phyloP scores from a whole-genome alignment of 1,284 basidiomycete species.

The Moesziomyces globuligerus region DNA sequence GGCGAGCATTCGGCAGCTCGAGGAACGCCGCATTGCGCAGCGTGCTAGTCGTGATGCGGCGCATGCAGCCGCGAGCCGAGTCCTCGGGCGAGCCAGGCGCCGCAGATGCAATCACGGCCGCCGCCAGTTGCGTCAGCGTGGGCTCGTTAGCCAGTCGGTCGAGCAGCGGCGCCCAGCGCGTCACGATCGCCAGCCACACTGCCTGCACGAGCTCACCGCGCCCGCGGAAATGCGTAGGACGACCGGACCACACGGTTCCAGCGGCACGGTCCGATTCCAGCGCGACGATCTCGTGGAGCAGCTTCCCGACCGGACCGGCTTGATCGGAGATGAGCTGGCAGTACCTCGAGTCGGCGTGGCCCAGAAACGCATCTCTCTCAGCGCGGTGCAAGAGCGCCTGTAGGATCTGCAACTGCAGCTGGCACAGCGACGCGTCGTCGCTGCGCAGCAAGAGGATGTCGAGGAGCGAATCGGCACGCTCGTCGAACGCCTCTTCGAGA shows the following conservation, averaged over 20 bases:
- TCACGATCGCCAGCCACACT: conserved; percentile 46
- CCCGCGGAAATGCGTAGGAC: conserved; percentile 1
- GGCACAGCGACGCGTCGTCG: not conserved
- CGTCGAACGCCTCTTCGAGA: conserved; percentile 33
- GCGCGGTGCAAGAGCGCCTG: conserved; percentile 40
- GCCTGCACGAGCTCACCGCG: conserved; percentile 26
- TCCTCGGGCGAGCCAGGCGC: not conserved
- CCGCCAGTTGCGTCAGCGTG: conserved; percentile 17
- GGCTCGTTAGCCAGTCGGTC: conserved; percentile 16
- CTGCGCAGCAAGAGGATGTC: conserved; percentile 13
- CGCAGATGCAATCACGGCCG: conserved; percentile 6
- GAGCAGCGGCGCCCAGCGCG: conserved; percentile 41
- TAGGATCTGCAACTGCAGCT: conserved; percentile 31
- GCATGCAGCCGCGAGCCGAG: conserved; percentile 4
- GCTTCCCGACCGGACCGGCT: not conserved
- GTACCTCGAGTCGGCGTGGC: conserved; percentile 13
- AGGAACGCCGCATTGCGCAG: conserved; percentile 47
- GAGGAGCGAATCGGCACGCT: conserved; percentile 25
- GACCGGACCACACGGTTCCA: conserved; percentile 16
- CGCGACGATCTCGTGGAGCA: conserved; percentile 9
- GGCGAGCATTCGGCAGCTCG: conserved; percentile 47
- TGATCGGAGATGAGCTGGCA: conserved; percentile 14
- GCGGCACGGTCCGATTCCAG: too few relatives aligned
- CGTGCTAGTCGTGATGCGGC: conserved; percentile 20
- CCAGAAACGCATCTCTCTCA: conserved; percentile 28